Evolutionary conservation across 192 early-diverging fungal species (phyloP).

Genomic region (Coemansia sp.): DNA sequence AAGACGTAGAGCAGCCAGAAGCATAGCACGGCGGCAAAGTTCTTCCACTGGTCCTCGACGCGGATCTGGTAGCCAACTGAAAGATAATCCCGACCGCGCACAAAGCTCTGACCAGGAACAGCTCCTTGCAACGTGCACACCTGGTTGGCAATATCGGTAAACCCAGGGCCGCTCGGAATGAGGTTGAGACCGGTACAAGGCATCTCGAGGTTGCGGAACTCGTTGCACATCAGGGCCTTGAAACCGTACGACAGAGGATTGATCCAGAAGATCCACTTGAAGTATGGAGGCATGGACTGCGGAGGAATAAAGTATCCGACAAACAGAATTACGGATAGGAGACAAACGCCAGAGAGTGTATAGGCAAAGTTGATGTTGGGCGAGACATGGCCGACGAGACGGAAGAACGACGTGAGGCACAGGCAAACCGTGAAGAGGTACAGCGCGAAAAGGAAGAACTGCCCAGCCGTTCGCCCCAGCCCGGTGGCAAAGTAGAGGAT

Average conservation of each 20-base stretch:
- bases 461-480: constrained; percentile 55
- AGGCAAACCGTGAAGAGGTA: constrained; percentile 59
- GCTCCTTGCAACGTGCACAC: constrained; percentile 69
- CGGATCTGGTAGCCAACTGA: constrained; percentile 56
- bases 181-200: constrained; percentile 28
- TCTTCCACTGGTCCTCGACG: constrained; percentile 57
- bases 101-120: constrained; percentile 53
- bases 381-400: constrained; percentile 49
- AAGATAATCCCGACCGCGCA: constrained; percentile 64
- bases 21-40: constrained; percentile 59
- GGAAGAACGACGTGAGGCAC: constrained; percentile 62
- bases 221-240: constrained; percentile 66
- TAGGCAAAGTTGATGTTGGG: constrained; percentile 48
- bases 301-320: constrained; percentile 62
- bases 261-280: constrained; percentile 68
- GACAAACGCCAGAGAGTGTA: constrained; percentile 37
- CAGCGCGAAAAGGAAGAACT: constrained; percentile 65
- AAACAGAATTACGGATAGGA: constrained; percentile 44
- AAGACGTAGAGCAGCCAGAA: constrained; percentile 46
- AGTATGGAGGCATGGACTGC: constrained; percentile 61
- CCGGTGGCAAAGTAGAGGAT: constrained; percentile 69
- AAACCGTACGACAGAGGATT: constrained; percentile 69
- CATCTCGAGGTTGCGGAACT: constrained; percentile 57
- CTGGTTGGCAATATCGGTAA: constrained; percentile 51
- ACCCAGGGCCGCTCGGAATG: constrained; percentile 56